Evolutionary conservation across 257 asterid genomes (phyloP).

Genomic region (Phtheirospermum japonicum): DNA sequence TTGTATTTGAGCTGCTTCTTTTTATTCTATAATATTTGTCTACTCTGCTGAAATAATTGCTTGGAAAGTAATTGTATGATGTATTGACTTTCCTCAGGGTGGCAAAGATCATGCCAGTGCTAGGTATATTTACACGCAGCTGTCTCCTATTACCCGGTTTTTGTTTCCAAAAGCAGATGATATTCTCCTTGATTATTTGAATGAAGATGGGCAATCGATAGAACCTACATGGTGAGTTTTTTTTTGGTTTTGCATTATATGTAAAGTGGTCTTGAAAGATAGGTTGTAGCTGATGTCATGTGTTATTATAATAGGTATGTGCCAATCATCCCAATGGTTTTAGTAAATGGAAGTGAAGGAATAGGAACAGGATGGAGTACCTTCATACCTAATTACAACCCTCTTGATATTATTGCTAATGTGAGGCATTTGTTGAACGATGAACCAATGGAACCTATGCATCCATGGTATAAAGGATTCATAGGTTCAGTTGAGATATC

Average conservation of each 20-base stretch:
- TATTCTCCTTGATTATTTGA: conserved; percentile 66
- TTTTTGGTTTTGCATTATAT: background rate
- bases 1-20: background rate
- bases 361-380: conserved; percentile 99
- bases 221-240: conserved; percentile 83
- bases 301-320: conserved; percentile 52
- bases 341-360: conserved; percentile 99
- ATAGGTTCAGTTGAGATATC: conserved; percentile 70
- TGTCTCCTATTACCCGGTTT: conserved; percentile 63
- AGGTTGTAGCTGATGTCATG: conserved; percentile 21
- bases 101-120: conserved; percentile 99
- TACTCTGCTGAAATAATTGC: background rate
- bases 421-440: conserved; percentile 65
- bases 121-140: conserved; percentile 74
- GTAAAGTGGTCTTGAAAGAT: background rate
- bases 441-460: conserved; percentile 75
- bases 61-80: background rate
- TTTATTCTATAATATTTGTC: too few relatives aligned
- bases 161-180: conserved; percentile 92
- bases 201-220: conserved; percentile 90
- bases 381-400: conserved; percentile 82
- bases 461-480: conserved; percentile 96
- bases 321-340: conserved; percentile 81
- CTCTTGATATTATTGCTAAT: conserved; percentile 75
- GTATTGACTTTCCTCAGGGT: conserved; percentile 52